phyloP scores from a whole-genome alignment of 305 asterid genomes.

The Nicotiana rustica region DNA sequence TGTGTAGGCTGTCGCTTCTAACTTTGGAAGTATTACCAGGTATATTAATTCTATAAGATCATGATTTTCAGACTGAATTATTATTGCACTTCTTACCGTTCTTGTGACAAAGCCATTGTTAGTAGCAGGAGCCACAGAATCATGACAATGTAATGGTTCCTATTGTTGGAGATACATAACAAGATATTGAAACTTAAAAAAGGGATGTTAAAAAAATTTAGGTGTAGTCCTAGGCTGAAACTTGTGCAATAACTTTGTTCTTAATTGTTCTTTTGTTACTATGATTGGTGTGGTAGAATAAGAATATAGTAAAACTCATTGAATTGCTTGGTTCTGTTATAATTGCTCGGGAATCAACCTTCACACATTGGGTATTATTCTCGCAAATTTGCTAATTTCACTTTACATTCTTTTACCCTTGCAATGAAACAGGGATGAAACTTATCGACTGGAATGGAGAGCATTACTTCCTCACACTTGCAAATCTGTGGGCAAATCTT shows the following conservation, averaged over 20 bases:
- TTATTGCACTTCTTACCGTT: neutral
- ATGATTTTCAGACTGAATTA: neutral
- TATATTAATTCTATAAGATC: constrained; percentile 40
- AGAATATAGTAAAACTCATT: neutral
- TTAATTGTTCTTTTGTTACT: neutral
- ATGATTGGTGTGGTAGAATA: neutral
- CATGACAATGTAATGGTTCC: neutral
- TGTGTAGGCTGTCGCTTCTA: constrained; percentile 71
- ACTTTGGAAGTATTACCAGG: constrained; percentile 68
- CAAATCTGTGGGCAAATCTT: constrained; percentile 76
- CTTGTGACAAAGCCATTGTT: constrained; percentile 17
- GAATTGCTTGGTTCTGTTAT: constrained; percentile 13
- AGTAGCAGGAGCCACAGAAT: constrained; percentile 21
- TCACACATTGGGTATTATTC: neutral
- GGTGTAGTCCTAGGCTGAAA: constrained; percentile 27
- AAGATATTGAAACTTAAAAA: constrained; percentile 2
- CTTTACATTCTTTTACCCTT: constrained; percentile 6
- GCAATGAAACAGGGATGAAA: constrained; percentile 60
- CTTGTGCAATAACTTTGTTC: constrained; percentile 9
- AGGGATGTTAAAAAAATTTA: neutral
- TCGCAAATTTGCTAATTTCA: neutral
- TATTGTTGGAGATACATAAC: constrained; percentile 16
- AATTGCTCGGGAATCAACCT: constrained; percentile 18
- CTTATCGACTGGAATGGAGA: constrained; percentile 63
- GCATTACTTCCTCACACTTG: constrained; percentile 67